A percentile compares a stretch with the other conserved stretches of the same genome.
phyloP scores from a whole-genome alignment of 2,329 filamentous ascomycete species.

The Albophoma yamanashiensis region DNA sequence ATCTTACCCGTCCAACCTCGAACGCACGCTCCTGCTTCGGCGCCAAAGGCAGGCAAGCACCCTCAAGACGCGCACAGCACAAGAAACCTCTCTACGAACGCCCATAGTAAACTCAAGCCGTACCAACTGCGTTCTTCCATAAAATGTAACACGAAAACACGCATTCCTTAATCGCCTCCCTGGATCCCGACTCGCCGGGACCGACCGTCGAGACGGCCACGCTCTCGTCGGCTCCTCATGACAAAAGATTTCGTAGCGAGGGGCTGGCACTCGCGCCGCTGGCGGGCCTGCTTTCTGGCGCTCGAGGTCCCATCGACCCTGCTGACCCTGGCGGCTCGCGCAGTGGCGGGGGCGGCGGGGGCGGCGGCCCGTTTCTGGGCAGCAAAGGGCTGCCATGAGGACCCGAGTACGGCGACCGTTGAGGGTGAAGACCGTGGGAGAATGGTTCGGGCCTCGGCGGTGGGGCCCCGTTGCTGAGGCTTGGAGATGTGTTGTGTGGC shows the following conservation, averaged over 20 bases:
- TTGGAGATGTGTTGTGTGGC: constrained; percentile 17
- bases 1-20: background rate
- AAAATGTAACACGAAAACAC: background rate
- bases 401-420: constrained; percentile 29
- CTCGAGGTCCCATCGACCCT: constrained; percentile 15
- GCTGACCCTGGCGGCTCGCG: constrained; percentile 14
- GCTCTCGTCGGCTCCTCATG: constrained; percentile 25
- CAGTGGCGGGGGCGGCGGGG: constrained; percentile 10
- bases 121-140: background rate
- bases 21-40: background rate
- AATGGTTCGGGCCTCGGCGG: constrained; percentile 22
- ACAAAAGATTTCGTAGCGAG: constrained; percentile 63
- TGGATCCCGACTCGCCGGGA: too few species aligned
- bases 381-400: constrained; percentile 35
- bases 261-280: constrained; percentile 69
- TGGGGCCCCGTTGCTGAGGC: constrained; percentile 21
- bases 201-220: background rate
- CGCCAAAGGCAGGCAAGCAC: background rate
- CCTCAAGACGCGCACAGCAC: background rate
- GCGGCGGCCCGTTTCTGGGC: constrained; percentile 26
- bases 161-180: background rate
- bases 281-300: constrained; percentile 33
- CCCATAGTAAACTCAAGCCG: background rate
- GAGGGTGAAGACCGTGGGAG: constrained; percentile 30
- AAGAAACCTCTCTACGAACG: background rate